A percentile compares a stretch with the other conserved stretches of the same genome.
These are phyloP conservation scores for Naganishia liquefaciens DNA, from an alignment of 1,284 basidiomycete species.

Conservation along the genomic window DNA sequence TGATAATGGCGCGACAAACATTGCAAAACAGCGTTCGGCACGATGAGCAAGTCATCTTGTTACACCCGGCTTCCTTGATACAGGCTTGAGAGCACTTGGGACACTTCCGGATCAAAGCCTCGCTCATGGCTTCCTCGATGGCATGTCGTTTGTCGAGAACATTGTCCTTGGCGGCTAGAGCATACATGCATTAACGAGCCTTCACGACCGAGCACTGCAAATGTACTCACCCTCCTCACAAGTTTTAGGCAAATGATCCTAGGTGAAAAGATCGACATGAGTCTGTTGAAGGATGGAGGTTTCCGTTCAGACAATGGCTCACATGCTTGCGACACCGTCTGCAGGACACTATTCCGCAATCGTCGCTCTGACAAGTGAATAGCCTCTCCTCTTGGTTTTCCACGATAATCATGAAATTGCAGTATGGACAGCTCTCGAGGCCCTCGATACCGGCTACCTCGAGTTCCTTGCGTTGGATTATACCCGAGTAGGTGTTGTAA, in stretches of 20 bases:
- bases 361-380: slow-evolving; percentile 71
- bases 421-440: slow-evolving; percentile 82
- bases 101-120: slow-evolving; percentile 78
- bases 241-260: slow-evolving; percentile 84
- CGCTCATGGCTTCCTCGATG: slow-evolving; percentile 86
- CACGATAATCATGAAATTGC: slow-evolving; percentile 77
- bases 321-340: slow-evolving; percentile 72
- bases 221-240: slow-evolving; percentile 65
- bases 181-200: slow-evolving; percentile 50
- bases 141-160: slow-evolving; percentile 70
- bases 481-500: slow-evolving; percentile 69
- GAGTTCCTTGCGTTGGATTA: slow-evolving; percentile 71
- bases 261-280: slow-evolving; percentile 5
- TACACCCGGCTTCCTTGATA: slow-evolving; percentile 57
- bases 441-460: slow-evolving; percentile 63
- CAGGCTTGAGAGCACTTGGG: slow-evolving; percentile 60
- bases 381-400: slow-evolving; percentile 75
- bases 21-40: slow-evolving; percentile 74
- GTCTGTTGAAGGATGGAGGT: background rate
- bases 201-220: slow-evolving; percentile 5
- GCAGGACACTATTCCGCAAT: slow-evolving; percentile 73
- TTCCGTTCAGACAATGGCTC: slow-evolving; percentile 41
- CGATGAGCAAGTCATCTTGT: slow-evolving; percentile 54
- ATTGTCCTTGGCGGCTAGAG: slow-evolving; percentile 61
- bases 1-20: slow-evolving; percentile 63